Evolutionary conservation across 352 stramenopile species (phyloP).

Genomic region (Thraustochytrium sp.): DNA sequence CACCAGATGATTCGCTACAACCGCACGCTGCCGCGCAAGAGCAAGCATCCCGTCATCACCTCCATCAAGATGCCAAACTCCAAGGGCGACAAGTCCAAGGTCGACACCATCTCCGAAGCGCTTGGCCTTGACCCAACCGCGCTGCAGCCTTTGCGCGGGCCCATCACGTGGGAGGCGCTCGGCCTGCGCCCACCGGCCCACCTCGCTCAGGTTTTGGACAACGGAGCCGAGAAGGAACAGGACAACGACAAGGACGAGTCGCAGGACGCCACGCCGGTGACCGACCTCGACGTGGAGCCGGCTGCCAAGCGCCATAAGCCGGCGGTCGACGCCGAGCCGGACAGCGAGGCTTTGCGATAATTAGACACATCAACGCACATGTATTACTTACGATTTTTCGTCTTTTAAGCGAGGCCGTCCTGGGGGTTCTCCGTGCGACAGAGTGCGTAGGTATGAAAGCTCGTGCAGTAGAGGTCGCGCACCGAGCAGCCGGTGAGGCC

Average conservation of each 20-base stretch:
- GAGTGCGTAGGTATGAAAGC: neutral
- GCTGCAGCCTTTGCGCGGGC: neutral
- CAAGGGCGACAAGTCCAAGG: neutral
- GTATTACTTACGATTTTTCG: neutral
- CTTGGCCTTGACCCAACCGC: neutral
- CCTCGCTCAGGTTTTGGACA: neutral
- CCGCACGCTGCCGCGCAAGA: neutral
- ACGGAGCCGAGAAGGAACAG: too few relatives aligned
- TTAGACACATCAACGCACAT: neutral
- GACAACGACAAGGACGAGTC: too few relatives aligned
- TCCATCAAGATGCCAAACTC: too few relatives aligned
- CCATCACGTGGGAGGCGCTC: neutral
- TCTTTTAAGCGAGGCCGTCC: conserved; percentile 6
- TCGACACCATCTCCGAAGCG: neutral
- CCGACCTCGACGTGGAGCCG: too few relatives aligned
- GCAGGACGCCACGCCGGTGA: too few relatives aligned
- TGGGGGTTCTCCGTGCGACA: conserved; percentile 29
- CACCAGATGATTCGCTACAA: conserved; percentile 37
- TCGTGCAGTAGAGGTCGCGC: neutral
- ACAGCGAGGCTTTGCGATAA: neutral
- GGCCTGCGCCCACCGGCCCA: neutral
- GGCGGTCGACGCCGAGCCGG: neutral
- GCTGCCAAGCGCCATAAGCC: too few relatives aligned
- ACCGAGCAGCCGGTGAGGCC: neutral
- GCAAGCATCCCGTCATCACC: neutral